Percentiles rank a stretch among this genome's conserved stretches.
These are phyloP conservation scores for Anisodus acutangulus DNA, from an alignment of 257 asterid species.

Conservation along the genomic window DNA sequence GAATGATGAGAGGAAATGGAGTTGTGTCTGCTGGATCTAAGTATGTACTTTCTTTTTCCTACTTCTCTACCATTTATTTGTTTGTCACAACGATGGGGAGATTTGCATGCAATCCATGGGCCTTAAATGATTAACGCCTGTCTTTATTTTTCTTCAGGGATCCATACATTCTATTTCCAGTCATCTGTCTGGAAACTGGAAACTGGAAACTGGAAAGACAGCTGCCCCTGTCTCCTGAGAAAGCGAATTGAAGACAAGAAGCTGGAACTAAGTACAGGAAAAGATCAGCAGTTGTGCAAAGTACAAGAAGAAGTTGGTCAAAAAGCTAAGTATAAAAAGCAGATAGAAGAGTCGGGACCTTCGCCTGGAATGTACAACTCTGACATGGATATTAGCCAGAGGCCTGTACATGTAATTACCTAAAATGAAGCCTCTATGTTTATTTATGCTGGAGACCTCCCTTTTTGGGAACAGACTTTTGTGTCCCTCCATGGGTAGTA, in stretches of 20 bases:
- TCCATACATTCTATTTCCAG: conserved; percentile 57
- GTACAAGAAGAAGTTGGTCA: neutral
- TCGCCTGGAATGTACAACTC: neutral
- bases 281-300: neutral
- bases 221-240: conserved; percentile 11
- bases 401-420: neutral
- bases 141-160: conserved; percentile 44
- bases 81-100: neutral
- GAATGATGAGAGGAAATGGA: conserved; percentile 58
- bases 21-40: conserved; percentile 46
- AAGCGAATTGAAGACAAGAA: conserved; percentile 18
- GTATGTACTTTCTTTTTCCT: conserved; percentile 40
- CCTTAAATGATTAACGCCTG: neutral
- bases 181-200: conserved; percentile 6
- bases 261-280: conserved; percentile 7
- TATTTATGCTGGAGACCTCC: neutral
- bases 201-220: neutral
- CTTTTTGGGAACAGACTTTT: neutral
- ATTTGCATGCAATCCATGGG: neutral
- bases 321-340: neutral
- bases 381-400: neutral
- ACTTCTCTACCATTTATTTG: neutral
- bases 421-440: neutral
- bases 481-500: neutral
- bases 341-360: neutral